Evolutionary conservation across 1,284 basidiomycete species (phyloP).

Genomic region (Ceratorhiza oryzae-sativae): DNA sequence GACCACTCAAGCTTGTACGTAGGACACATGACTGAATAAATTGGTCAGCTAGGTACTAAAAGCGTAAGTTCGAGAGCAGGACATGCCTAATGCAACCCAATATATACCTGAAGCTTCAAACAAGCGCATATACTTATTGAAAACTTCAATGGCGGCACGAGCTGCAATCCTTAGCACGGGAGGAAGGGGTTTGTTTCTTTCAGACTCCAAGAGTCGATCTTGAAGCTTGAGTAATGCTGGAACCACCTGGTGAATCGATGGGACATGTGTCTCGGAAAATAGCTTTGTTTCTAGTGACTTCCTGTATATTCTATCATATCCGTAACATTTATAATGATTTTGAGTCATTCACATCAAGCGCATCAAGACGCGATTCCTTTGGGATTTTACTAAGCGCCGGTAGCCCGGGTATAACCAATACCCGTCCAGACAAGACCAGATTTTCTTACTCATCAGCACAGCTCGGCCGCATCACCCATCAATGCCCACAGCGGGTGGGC

Average conservation of each 20-base stretch:
- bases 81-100: slow-evolving; percentile 8
- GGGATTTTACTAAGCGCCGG: no score
- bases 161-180: not conserved
- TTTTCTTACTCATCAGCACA: no score
- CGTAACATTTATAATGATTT: no score
- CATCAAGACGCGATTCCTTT: no score
- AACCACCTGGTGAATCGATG: slow-evolving; percentile 7
- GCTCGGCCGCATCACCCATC: no score
- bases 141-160: not conserved
- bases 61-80: not conserved
- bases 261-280: slow-evolving; percentile 13
- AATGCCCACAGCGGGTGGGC: no score
- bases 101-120: not conserved
- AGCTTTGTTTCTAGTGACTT: no score
- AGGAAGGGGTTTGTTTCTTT: not conserved
- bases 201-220: not conserved
- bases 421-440: no score
- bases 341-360: no score
- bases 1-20: slow-evolving; percentile 6
- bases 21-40: slow-evolving; percentile 12
- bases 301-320: no score
- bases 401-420: no score
- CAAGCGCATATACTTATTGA: slow-evolving; percentile 9
- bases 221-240: slow-evolving; percentile 1
- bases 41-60: no score